These are phyloP conservation scores for Tylopilus subfusipes DNA, from an alignment of 768 basidiomycete genomes.

Conservation along the genomic window DNA sequence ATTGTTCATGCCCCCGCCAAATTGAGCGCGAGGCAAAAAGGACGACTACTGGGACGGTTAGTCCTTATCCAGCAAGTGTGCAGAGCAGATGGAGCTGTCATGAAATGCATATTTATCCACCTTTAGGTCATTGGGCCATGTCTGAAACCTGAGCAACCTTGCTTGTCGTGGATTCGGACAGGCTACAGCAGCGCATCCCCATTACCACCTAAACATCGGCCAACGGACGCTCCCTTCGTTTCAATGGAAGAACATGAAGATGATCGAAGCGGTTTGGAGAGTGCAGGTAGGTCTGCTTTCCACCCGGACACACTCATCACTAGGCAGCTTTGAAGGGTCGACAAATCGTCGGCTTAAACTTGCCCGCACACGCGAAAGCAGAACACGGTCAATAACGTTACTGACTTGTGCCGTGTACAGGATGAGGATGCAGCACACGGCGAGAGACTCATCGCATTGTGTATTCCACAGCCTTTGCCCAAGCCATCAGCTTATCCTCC, in stretches of 20 bases:
- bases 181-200: no score
- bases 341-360: no score
- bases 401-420: not conserved
- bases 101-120: not conserved
- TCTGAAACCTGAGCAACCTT: not conserved
- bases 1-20: constrained; percentile 22
- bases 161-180: not conserved
- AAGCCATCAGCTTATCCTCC: not conserved
- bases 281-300: no score
- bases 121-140: not conserved
- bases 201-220: no score
- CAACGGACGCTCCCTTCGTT: no score
- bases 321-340: no score
- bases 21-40: not conserved
- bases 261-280: no score
- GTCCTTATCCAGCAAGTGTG: not conserved
- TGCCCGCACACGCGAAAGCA: not conserved
- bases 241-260: no score
- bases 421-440: not conserved
- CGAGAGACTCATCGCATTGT: not conserved
- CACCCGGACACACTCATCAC: no score
- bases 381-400: not conserved
- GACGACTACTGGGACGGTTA: not conserved
- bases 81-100: not conserved
- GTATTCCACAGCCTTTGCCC: not conserved